phyloP scores from a whole-genome alignment of 208 protist species.

The Lotmaria passim region DNA sequence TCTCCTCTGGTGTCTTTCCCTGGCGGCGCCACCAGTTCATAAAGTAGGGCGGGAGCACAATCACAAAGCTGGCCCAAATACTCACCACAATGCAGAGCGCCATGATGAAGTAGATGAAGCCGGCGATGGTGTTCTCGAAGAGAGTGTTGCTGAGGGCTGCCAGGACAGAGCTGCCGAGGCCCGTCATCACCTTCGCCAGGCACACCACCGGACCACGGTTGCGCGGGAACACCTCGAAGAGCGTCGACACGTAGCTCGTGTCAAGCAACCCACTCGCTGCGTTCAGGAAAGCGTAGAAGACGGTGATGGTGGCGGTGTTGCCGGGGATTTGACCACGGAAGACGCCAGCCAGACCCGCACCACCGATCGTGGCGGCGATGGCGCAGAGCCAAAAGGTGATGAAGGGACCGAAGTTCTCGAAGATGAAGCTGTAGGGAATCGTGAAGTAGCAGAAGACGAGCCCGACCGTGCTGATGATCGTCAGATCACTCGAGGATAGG shows the following conservation, averaged over 20 bases:
- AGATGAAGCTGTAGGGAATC: constrained; percentile 70
- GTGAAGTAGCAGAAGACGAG: constrained; percentile 77
- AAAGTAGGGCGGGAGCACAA: constrained; percentile 71
- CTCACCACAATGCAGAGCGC: constrained; percentile 45
- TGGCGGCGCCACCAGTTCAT: constrained; percentile 67
- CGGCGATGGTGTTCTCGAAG: constrained; percentile 47
- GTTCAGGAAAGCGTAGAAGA: constrained; percentile 73
- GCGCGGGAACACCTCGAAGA: constrained; percentile 68
- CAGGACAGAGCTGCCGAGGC: constrained; percentile 67
- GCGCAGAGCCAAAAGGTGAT: constrained; percentile 42
- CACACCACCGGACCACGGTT: constrained; percentile 69
- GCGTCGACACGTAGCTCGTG: constrained; percentile 52
- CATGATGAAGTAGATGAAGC: constrained; percentile 69
- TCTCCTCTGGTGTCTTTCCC: constrained; percentile 48
- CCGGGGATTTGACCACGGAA: constrained; percentile 50
- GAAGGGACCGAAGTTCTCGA: constrained; percentile 59
- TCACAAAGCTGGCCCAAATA: constrained; percentile 42
- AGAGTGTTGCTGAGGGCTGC: constrained; percentile 51
- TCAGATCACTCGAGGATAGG: constrained; percentile 59
- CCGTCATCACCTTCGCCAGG: constrained; percentile 79
- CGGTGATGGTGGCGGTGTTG: constrained; percentile 51
- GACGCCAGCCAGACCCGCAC: constrained; percentile 39
- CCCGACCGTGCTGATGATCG: constrained; percentile 71
- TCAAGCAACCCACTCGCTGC: constrained; percentile 56
- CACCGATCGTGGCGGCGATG: constrained; percentile 41